A percentile compares a stretch with the other conserved stretches of the same genome.
Conservation (phyloP, 805 yeast species). For the Starmera quercuum region DNA sequence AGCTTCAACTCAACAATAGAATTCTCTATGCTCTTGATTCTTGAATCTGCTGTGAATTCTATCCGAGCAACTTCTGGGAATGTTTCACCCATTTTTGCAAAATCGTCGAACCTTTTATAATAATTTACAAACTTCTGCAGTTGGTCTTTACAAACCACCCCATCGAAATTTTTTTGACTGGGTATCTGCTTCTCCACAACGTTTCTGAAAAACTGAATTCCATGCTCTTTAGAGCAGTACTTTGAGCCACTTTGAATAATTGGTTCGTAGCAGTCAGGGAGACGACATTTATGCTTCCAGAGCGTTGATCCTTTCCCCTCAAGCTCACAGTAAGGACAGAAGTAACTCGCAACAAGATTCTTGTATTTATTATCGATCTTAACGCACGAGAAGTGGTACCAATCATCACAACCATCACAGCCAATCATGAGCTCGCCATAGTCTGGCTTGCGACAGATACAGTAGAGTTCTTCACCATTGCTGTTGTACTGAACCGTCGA, state of each 20-base stretch:
- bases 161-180: background rate
- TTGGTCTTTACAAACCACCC: conserved; percentile 4
- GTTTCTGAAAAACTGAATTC: conserved; percentile 23
- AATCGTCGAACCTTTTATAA: conserved; percentile 7
- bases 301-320: conserved; percentile 38
- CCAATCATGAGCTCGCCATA: conserved; percentile 83
- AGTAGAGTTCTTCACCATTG: conserved; percentile 59
- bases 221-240: conserved; percentile 74
- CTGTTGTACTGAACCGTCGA: conserved; percentile 28
- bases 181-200: conserved; percentile 2
- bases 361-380: conserved; percentile 42
- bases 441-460: conserved; percentile 75
- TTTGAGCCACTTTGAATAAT: conserved; percentile 43
- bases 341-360: conserved; percentile 53
- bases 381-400: conserved; percentile 87
- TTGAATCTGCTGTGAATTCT: conserved; percentile 9
- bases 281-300: conserved; percentile 75
- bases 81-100: conserved; percentile 24
- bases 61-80: conserved; percentile 38
- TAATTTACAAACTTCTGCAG: conserved; percentile 8
- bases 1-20: background rate
- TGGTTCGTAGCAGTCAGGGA: conserved; percentile 49
- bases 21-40: conserved; percentile 3
- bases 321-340: conserved; percentile 64
- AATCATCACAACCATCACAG: conserved; percentile 91